Conservation (phyloP, 306 rosid species). For the Vigna mungo region DNA sequence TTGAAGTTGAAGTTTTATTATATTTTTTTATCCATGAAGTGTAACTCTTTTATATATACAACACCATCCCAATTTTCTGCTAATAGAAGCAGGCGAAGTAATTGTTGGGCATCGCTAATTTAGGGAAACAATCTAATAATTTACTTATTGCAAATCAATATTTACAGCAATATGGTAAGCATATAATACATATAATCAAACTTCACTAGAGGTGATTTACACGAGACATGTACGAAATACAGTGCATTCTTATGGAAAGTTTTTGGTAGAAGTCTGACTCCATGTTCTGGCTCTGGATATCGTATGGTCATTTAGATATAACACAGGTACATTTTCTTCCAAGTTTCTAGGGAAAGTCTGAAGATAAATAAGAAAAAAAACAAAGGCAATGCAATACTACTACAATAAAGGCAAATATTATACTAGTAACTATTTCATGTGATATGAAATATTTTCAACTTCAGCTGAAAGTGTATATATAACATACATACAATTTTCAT, state of each 20-base stretch:
- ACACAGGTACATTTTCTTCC: neutral
- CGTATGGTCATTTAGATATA: conserved; percentile 8
- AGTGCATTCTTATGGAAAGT: neutral
- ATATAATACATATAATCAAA: neutral
- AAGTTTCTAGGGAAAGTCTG: neutral
- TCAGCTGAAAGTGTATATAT: neutral
- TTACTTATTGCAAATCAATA: conserved; percentile 8
- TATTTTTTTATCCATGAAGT: conserved; percentile 21
- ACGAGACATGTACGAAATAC: neutral
- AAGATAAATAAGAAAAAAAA: neutral
- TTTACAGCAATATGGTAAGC: neutral
- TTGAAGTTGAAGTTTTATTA: neutral
- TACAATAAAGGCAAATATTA: neutral
- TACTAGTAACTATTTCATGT: neutral
- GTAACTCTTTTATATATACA: conserved; percentile 14
- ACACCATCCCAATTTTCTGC: conserved; percentile 10
- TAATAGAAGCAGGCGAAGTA: conserved; percentile 4
- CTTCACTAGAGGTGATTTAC: conserved; percentile 4
- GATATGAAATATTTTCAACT: neutral
- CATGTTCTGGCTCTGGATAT: conserved; percentile 10
- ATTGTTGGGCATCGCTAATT: neutral
- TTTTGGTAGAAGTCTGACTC: neutral
- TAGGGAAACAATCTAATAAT: conserved; percentile 20
- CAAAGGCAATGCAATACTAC: conserved; percentile 5
- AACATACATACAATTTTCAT: neutral